A percentile compares a stretch with the other conserved stretches of the same genome.
These are phyloP conservation scores for Cichorium intybus DNA, from an alignment of 140 eudicot genomes.

Conservation along the genomic window DNA sequence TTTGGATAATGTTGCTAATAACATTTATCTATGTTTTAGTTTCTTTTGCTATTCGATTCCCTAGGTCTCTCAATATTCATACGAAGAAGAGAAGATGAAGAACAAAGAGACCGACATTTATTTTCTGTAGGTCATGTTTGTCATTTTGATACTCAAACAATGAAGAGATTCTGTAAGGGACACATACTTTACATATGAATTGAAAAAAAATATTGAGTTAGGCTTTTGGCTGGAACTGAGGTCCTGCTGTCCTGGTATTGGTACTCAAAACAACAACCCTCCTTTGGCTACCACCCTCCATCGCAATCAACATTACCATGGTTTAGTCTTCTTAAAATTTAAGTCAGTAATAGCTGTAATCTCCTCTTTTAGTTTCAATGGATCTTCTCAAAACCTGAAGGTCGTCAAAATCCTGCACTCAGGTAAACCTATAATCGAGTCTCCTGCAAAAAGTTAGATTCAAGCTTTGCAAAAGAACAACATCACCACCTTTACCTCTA, in stretches of 20 bases:
- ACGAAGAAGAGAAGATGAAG: no score
- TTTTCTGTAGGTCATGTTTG: slow-evolving; percentile 10
- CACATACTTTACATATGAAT: neutral
- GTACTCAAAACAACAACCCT: slow-evolving; percentile 26
- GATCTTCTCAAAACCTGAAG: slow-evolving; percentile 19
- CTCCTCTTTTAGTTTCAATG: slow-evolving; percentile 23
- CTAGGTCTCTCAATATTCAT: no score
- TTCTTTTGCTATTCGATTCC: no score
- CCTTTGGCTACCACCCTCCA: slow-evolving; percentile 41
- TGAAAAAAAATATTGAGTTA: slow-evolving; percentile 29
- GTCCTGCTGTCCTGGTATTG: slow-evolving; percentile 48
- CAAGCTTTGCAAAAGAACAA: slow-evolving; percentile 44
- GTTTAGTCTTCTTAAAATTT: neutral
- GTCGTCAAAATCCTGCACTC: slow-evolving; percentile 28
- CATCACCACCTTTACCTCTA: slow-evolving; percentile 32
- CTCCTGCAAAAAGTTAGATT: slow-evolving; percentile 25
- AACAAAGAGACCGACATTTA: neutral
- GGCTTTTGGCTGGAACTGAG: slow-evolving; percentile 59
- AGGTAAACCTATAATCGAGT: slow-evolving; percentile 20
- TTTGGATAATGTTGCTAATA: no score
- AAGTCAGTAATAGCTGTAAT: slow-evolving; percentile 10
- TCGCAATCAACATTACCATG: slow-evolving; percentile 29
- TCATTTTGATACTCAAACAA: slow-evolving; percentile 3
- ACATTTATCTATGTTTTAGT: no score
- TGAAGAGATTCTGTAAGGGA: slow-evolving; percentile 2